Evolutionary conservation across 805 yeast species (phyloP), one percentile per base, ranked within the genome.

Genomic region (Candida wancherniae): DNA sequence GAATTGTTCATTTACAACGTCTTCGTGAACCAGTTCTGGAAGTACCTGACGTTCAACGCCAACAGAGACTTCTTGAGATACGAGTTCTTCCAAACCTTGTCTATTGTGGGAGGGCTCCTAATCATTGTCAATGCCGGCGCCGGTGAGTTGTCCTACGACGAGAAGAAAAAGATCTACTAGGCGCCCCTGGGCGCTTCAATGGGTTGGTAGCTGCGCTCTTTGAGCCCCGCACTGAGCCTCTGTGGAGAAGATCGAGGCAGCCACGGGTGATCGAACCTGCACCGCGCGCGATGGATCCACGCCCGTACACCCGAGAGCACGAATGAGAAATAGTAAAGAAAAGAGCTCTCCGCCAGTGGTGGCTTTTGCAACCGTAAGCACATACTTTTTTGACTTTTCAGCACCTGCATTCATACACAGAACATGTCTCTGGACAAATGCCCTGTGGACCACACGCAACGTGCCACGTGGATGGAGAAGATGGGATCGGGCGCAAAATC

Each of bases 101-200:
- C 94, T 36, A 90, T 90, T 55, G 88, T 90, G 29, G 98, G 98
- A 36, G 98, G 97, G 1, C 73, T 90, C 41, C 63, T 90, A 40
- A 67, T 92, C 45, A 84, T 92, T 39, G 95, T 85, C 37, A 86
- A 84, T 62, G 85, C 95, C 3, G 98, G 98, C 40, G 97, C 97
- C 18, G 98, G 98, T 29, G 88, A 84, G 48, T 70, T 90, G 43
- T 84, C 95, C 16, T 65, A 90, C 36, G 98, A 90, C 53, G 97
- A 87, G 58, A 90, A 92, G 80, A 88, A 90, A 69, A 90, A 90
- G 70, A 79, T 84, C 37, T 85, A 83, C 56, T 86, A 63, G 38
- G 36, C 24, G 8, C 22, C 4, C 14, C 15, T 5, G n/a, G 26
- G 11, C n/a, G n/a, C n/a, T n/a, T n/a, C n/a, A n/a, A n/a, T n/a